These are phyloP conservation scores for Sporothrix euskadiensis DNA, from an alignment of 2,329 filamentous ascomycete species.

Conservation along the genomic window DNA sequence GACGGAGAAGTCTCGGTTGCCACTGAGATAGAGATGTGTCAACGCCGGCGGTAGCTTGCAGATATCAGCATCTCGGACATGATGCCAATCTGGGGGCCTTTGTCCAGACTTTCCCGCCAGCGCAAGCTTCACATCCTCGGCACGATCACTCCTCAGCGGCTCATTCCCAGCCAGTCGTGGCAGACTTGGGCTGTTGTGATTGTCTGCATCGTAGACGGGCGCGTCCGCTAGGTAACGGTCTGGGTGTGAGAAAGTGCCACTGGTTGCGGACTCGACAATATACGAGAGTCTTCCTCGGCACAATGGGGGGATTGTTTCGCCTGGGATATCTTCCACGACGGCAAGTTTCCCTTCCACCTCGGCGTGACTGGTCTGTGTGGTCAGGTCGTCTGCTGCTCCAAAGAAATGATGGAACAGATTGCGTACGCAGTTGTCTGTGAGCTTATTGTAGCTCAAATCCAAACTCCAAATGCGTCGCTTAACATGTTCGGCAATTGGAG, in stretches of 20 bases:
- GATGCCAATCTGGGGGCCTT: slow-evolving; percentile 30
- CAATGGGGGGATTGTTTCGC: slow-evolving; percentile 37
- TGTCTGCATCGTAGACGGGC: slow-evolving; percentile 43
- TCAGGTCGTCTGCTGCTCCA: slow-evolving; percentile 19
- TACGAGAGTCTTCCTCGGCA: slow-evolving; percentile 47
- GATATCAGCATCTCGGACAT: slow-evolving; percentile 34
- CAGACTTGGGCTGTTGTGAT: slow-evolving; percentile 30
- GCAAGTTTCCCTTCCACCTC: slow-evolving; percentile 50
- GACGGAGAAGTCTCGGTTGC: slow-evolving; percentile 49
- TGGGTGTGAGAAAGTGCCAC: slow-evolving; percentile 48
- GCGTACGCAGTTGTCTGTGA: slow-evolving; percentile 49
- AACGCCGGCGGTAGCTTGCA: slow-evolving; percentile 42
- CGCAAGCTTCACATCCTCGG: slow-evolving; percentile 38
- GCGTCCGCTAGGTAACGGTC: slow-evolving; percentile 52
- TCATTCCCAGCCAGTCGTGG: slow-evolving; percentile 43
- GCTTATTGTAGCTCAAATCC: slow-evolving; percentile 54
- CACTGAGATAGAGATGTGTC: slow-evolving; percentile 57
- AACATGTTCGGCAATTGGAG: slow-evolving; percentile 42
- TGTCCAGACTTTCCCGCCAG: slow-evolving; percentile 36
- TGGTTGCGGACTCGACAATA: slow-evolving; percentile 52
- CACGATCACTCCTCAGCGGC: slow-evolving; percentile 40
- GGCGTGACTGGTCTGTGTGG: slow-evolving; percentile 40
- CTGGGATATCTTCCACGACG: slow-evolving; percentile 17
- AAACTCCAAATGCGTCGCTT: slow-evolving; percentile 55
- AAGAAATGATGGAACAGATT: slow-evolving; percentile 37